Evolutionary conservation across 441 rosid genomes (phyloP).

Genomic region (Daphne laureola): DNA sequence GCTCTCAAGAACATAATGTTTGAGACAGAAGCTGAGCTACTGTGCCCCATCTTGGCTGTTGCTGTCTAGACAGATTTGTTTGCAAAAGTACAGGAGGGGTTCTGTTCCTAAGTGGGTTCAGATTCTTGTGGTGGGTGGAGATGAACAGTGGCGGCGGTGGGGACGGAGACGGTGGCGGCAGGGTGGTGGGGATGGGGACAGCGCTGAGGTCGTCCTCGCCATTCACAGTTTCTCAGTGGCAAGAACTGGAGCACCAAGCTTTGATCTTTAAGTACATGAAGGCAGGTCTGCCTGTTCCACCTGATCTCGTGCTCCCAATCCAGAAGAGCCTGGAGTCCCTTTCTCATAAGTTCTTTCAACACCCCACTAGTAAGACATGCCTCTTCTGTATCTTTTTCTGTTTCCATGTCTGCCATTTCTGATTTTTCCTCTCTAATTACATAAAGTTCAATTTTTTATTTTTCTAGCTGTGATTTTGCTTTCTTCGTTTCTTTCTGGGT

Average conservation of each 20-base stretch:
- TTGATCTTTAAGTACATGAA: slow-evolving; percentile 77
- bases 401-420: slow-evolving; percentile 3
- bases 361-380: slow-evolving; percentile 40
- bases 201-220: slow-evolving; percentile 40
- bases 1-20: slow-evolving; percentile 14
- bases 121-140: slow-evolving; percentile 12
- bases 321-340: slow-evolving; percentile 56
- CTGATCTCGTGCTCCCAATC: slow-evolving; percentile 71
- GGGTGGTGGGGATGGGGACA: slow-evolving; percentile 16
- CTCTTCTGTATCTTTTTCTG: background rate
- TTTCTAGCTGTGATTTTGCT: slow-evolving; percentile 3
- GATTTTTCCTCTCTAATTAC: background rate
- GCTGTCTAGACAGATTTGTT: background rate
- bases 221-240: slow-evolving; percentile 71
- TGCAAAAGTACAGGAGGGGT: background rate
- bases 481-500: background rate
- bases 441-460: background rate
- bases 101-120: background rate
- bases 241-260: slow-evolving; percentile 88
- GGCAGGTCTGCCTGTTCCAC: slow-evolving; percentile 81
- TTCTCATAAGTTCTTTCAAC: slow-evolving; percentile 53
- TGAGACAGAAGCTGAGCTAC: slow-evolving; percentile 24
- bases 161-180: slow-evolving; percentile 8
- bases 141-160: slow-evolving; percentile 17
- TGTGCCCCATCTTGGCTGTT: slow-evolving; percentile 19